Evolutionary conservation across 306 rosid genomes (phyloP), one percentile per base, ranked within the genome.

Genomic region (Pterocarpus santalinus): DNA sequence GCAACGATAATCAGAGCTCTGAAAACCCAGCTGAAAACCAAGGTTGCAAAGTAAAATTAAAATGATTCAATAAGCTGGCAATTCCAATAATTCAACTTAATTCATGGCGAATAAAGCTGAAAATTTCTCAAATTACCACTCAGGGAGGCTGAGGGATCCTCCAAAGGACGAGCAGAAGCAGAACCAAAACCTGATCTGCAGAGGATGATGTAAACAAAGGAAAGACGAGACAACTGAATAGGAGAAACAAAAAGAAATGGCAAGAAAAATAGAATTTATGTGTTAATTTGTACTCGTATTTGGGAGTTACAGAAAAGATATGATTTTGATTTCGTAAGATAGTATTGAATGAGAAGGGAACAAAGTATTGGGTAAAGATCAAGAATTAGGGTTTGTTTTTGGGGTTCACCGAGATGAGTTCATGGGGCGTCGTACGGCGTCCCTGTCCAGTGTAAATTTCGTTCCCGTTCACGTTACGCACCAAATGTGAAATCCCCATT

Each of bases 371-470:
- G 76, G 80, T 52, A 64, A 8, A 70, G 83, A 67, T 89, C 22
- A 65, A 71, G 74, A 87, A 82, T 86, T 90, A 89, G 97, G 97
- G 94, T 86, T 92, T 81, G 87, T 71, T 86, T 61, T 79, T 78
- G 69, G 80, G 56, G 91, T 82, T 85, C 85, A 86, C 80, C 87
- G 87, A 85, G 90, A 72, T 39, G 84, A 86, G 81, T 82, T 85
- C 80, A 87, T 46, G 82, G 86, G 89, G 88, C 87, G 90, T 80
- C 87, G 89, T 86, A 90, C 87, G 89, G 88, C 82, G 88, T 86
- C 88, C 85, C 91, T 81, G 86, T 89, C 85, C 85, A 64, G 84
- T 81, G 68, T 86, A 80, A 82, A 70, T 86, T 83, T 76, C 80
- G 69, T 75, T 66, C 83, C 72, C 77, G 73, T 75, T 66, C 69